A percentile compares a stretch with the other conserved stretches of the same genome.
Conservation (phyloP, 202 grass and related monocot species). For the Carex arenaria region DNA sequence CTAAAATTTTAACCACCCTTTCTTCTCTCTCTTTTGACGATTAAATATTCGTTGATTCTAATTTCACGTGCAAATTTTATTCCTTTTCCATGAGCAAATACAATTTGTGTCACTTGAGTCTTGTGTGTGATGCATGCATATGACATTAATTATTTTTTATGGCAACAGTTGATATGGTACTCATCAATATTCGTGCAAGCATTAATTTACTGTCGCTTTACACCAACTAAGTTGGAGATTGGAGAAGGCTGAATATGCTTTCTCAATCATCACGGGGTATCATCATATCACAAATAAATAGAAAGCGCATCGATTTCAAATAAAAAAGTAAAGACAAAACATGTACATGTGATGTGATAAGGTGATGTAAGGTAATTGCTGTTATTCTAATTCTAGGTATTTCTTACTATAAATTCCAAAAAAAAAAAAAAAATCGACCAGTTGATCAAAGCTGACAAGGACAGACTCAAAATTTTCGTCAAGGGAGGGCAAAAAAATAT, state of each 20-base stretch:
- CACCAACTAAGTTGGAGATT: background rate
- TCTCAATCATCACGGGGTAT: background rate
- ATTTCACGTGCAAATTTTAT: too few species aligned
- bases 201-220: background rate
- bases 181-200: too few species aligned
- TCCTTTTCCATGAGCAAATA: too few species aligned
- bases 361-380: conserved; percentile 9
- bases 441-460: background rate
- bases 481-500: too few species aligned
- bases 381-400: background rate
- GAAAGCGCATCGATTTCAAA: conserved; percentile 1
- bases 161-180: too few species aligned
- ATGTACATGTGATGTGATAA: conserved; percentile 23
- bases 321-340: conserved; percentile 15
- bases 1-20: too few species aligned
- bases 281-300: background rate
- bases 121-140: too few species aligned
- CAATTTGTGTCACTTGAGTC: too few species aligned
- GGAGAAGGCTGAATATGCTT: background rate
- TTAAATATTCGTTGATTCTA: too few species aligned
- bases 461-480: too few species aligned
- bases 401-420: background rate
- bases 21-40: too few species aligned
- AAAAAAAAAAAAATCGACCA: background rate
- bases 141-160: too few species aligned